Evolutionary conservation across 306 rosid genomes (phyloP), one percentile per base, ranked within the genome.

Genomic region (Parietaria judaica): DNA sequence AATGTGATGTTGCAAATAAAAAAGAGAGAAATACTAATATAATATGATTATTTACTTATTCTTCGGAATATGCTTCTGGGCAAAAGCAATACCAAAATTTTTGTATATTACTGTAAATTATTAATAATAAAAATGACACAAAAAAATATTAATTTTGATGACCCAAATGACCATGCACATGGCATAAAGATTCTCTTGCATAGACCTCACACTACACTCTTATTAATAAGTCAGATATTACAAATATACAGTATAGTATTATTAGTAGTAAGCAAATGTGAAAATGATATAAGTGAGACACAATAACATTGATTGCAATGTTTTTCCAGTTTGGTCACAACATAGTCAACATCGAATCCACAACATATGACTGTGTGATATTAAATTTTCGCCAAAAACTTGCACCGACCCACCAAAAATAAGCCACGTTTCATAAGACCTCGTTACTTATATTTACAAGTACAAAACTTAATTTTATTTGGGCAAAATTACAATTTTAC

Each of bases 51-150:
- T 10, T 12, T 23, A 23, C 31, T 60, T 60, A 17, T 43, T 44
- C 16, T 65, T 35, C 4, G 58, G 69, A 56, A 71, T 71, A 71
- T 71, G 66, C 66, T 59, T 63, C 10, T 49, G 64, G 11, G 59
- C 70, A 63, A 66, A 64, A 44, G 66, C 47, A 44, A 44, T 44
- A 34, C 9, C 64, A 44, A 44, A 43, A 23, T 0, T 0, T 23
- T 23, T 1, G 31, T 23, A 23, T 23, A 23, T 23, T 1, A 23
- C 31, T 23, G 1, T 23, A 23, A 23, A 23, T 23, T 23, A 23
- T 23, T 23, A 23, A 23, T 23, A 23, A 23, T 23, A 23, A 23
- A 23, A 23, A 41, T 44, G 8, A n/a, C 53, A 3, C 17, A 36
- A 56, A 56, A 6, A 41, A 34, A 17, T 48, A 38, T 10, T 8